These are phyloP conservation scores for Geranomyces variabilis DNA, from an alignment of 192 early-diverging fungal genomes.

Conservation along the genomic window DNA sequence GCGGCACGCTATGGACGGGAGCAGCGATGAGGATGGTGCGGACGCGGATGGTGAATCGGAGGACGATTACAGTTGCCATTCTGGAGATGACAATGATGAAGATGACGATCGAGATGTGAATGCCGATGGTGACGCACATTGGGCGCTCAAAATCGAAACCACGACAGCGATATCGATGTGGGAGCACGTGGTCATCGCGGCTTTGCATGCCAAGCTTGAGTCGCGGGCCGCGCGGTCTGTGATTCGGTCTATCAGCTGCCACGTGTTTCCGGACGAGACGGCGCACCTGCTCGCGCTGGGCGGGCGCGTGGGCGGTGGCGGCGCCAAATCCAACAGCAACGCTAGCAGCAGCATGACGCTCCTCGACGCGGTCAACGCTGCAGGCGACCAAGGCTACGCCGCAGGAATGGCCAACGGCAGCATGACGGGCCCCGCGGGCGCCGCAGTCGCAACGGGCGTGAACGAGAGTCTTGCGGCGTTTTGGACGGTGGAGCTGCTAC, in stretches of 20 bases:
- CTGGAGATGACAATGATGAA: constrained; percentile 14
- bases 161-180: constrained; percentile 18
- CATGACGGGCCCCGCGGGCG: not conserved
- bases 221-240: constrained; percentile 27
- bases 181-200: constrained; percentile 44
- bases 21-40: constrained; percentile 20
- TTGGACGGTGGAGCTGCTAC: constrained; percentile 51
- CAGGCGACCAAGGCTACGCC: constrained; percentile 38
- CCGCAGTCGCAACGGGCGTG: constrained; percentile 30
- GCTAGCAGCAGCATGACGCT: constrained; percentile 24
- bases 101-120: not conserved
- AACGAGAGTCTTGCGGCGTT: constrained; percentile 55
- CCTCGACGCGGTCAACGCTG: constrained; percentile 40
- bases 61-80: not conserved
- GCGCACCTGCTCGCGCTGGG: constrained; percentile 29
- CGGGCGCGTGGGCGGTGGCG: constrained; percentile 11
- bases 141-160: constrained; percentile 38
- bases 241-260: constrained; percentile 31
- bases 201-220: constrained; percentile 31
- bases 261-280: constrained; percentile 47
- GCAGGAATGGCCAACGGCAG: constrained; percentile 10
- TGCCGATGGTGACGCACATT: constrained; percentile 4
- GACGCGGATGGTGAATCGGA: constrained; percentile 22
- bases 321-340: no score
- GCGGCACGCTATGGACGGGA: not conserved